Conservation (phyloP, 371 early-diverging fungal genomes). For the Lichtheimia ramosa region DNA sequence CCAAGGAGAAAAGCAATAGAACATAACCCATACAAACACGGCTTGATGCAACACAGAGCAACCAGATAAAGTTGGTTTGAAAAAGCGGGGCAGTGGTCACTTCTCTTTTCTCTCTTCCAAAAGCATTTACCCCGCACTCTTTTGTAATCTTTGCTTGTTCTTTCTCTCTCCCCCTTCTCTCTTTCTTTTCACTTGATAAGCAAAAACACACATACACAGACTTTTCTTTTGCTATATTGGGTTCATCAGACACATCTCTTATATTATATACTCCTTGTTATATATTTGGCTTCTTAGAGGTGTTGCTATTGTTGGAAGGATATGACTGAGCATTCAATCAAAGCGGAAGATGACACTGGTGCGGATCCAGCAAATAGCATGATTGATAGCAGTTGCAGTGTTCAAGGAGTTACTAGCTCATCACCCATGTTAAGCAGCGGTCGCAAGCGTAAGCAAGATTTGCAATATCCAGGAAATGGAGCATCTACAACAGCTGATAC, state of each 20-base stretch:
- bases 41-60: not conserved
- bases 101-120: not conserved
- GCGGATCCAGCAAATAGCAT: not conserved
- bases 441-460: slow-evolving; percentile 21
- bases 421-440: not conserved
- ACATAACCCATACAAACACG: too few species aligned
- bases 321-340: not conserved
- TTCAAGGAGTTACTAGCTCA: not conserved
- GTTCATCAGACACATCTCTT: too few species aligned
- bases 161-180: not conserved
- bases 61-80: slow-evolving; percentile 1
- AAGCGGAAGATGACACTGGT: not conserved
- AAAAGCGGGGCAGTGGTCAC: slow-evolving; percentile 4
- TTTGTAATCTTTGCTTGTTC: slow-evolving; percentile 1
- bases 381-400: not conserved
- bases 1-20: not conserved
- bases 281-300: not conserved
- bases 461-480: slow-evolving; percentile 13
- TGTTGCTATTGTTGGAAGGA: not conserved
- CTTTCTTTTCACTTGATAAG: not conserved
- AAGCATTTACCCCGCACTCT: not conserved
- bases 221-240: too few species aligned
- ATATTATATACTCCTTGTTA: not conserved
- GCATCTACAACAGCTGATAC: not conserved
- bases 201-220: too few species aligned